Base-by-base conservation (phyloP, 805 yeast genomes). In the Suhomyces emberorum region DNA sequence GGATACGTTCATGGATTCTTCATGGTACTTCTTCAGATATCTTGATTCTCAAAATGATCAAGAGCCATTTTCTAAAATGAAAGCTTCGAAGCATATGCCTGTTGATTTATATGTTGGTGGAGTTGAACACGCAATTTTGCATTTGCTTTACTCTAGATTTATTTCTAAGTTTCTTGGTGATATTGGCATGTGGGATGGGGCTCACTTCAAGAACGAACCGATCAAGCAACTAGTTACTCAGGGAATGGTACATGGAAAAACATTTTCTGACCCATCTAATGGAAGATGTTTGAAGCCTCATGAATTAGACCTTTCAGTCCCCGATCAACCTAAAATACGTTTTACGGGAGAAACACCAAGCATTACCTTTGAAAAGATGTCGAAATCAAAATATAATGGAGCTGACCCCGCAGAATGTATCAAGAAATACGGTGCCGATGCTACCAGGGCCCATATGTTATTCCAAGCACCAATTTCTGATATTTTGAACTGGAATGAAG, bases 1-100 rank as follows among this genome's bases (percentile, higher is more conserved):
- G 98, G 98, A 93, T 55, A 93, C 98, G 0, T 93, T 93, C 54
- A 91, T 93, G 79, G 98, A 93, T 61, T 85, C 95, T 12, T 88
- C 97, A 3, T 93, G 98, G 98, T 93, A 93, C 59, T 86, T 76
- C 58, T 81, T 93, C 65, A 74, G 98, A 41, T 89, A 77, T 50
- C 61, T 81, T 2, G 98, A 93, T 55, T 68, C 95, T 0, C 62
- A 77, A 21, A 91, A 93, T 56, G 42, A 50, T 0, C 32, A 48
- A 0, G 45, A 54, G 27, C 84, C 87, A 1, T 88, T 91, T 51
- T 62, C 48, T 52, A 60, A 56, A 39, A 69, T 69, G 8, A 58
- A 55, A 15, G 86, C 82, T 0, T 57, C 74, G 7, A 53, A 62
- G 19, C 49, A 68, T 20, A 64, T 89, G 73, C 97, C 97, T 0